Percentiles rank a stretch among this genome's conserved stretches.
These are phyloP conservation scores for Boletus albobrunnescens DNA, from an alignment of 1,284 basidiomycete genomes.

Conservation along the genomic window DNA sequence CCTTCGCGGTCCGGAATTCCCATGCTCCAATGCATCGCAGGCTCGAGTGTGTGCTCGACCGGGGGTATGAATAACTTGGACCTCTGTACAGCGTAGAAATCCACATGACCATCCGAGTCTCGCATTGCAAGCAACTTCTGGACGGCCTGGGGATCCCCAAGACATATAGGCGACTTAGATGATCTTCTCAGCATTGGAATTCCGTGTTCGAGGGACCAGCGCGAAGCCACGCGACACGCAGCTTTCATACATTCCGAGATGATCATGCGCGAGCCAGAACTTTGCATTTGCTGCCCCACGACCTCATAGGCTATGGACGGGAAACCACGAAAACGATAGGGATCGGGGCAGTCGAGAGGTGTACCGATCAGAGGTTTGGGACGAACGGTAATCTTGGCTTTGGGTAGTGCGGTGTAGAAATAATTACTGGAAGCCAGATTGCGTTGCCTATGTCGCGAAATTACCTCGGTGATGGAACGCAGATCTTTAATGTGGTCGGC, in stretches of 20 bases:
- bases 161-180: constrained; percentile 37
- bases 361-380: constrained; percentile 30
- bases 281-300: constrained; percentile 18
- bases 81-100: constrained; percentile 34
- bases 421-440: constrained; percentile 19
- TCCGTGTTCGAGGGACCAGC: constrained; percentile 59
- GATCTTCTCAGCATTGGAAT: constrained; percentile 69
- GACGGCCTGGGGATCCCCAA: constrained; percentile 32
- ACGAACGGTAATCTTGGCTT: constrained; percentile 23
- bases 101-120: constrained; percentile 41
- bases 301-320: constrained; percentile 53
- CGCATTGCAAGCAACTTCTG: constrained; percentile 41
- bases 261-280: constrained; percentile 47
- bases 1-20: constrained; percentile 68
- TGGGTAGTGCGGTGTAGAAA: constrained; percentile 28
- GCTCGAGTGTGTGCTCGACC: constrained; percentile 47
- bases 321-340: constrained; percentile 52
- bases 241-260: constrained; percentile 85
- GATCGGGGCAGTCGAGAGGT: constrained; percentile 30
- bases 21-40: constrained; percentile 66
- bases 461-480: constrained; percentile 17
- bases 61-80: constrained; percentile 35
- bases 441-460: constrained; percentile 23
- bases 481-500: constrained; percentile 41
- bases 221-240: constrained; percentile 75